Percentiles rank a stretch among this genome's conserved stretches.
phyloP scores from a whole-genome alignment of 78 protist genomes.

The Kipferlia bialata region DNA sequence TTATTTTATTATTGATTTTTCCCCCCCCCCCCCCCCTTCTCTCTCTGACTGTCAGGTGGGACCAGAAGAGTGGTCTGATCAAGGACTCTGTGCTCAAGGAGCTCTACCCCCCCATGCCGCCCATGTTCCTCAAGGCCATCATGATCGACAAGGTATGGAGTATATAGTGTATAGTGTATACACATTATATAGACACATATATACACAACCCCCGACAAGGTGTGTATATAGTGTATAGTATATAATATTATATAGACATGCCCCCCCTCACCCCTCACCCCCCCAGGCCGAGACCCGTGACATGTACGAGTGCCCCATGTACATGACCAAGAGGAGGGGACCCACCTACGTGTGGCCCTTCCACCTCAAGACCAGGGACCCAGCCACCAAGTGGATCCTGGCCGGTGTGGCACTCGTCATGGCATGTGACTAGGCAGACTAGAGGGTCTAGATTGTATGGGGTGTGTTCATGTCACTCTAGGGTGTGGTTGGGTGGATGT shows the following conservation, averaged over 20 bases:
- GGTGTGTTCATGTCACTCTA: too few species aligned
- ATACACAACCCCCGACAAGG: too few species aligned
- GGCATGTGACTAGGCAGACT: slow-evolving; percentile 7
- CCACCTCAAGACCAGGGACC: slow-evolving; percentile 33
- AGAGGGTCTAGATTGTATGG: too few species aligned
- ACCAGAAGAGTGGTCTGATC: slow-evolving; percentile 21
- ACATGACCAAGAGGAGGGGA: slow-evolving; percentile 42
- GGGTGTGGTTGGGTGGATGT: too few species aligned
- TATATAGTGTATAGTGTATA: too few species aligned
- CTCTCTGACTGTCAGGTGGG: too few species aligned
- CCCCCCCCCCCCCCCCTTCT: too few species aligned
- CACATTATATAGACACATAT: too few species aligned
- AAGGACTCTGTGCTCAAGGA: slow-evolving; percentile 41
- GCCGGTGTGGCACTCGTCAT: slow-evolving; percentile 56
- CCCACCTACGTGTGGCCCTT: slow-evolving; percentile 42
- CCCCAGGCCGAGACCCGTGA: slow-evolving; percentile 8
- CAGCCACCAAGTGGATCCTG: slow-evolving; percentile 50
- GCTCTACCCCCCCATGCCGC: slow-evolving; percentile 49
- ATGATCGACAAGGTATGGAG: slow-evolving; percentile 39
- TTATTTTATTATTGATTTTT: too few species aligned
- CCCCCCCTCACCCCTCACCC: too few species aligned
- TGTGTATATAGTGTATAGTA: too few species aligned
- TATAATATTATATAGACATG: too few species aligned
- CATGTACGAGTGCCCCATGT: slow-evolving; percentile 57
- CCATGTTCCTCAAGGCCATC: slow-evolving; percentile 34